These are phyloP conservation scores for Bipolaris victoriae DNA, from an alignment of 2,329 filamentous ascomycete species.

Conservation along the genomic window DNA sequence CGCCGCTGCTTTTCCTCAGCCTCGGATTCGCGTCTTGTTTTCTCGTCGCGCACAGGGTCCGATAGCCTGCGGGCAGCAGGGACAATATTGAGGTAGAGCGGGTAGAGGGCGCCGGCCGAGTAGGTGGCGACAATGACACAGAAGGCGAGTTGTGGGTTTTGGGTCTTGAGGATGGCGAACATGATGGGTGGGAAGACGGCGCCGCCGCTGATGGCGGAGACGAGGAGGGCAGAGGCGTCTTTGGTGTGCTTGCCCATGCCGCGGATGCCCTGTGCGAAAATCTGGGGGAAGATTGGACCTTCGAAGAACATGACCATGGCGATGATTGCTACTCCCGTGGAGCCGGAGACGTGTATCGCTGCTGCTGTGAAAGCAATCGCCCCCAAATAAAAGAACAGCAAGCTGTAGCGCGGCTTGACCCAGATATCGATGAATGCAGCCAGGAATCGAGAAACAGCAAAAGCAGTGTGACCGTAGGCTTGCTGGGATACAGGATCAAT, in stretches of 20 bases:
- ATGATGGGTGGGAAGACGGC: constrained; percentile 63
- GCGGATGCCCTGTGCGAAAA: constrained; percentile 64
- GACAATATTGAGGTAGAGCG: constrained; percentile 60
- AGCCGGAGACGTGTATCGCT: constrained; percentile 54
- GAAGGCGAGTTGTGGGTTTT: constrained; percentile 57
- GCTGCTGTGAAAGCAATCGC: constrained; percentile 60
- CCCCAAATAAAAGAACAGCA: constrained; percentile 60
- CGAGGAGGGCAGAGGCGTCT: constrained; percentile 60
- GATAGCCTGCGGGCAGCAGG: constrained; percentile 58
- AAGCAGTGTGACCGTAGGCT: constrained; percentile 63
- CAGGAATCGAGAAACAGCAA: constrained; percentile 64
- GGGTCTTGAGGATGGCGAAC: constrained; percentile 51
- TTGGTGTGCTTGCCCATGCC: constrained; percentile 66
- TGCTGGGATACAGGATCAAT: constrained; percentile 52
- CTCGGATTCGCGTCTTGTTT: constrained; percentile 34
- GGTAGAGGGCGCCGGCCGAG: constrained; percentile 58
- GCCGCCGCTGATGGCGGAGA: constrained; percentile 62
- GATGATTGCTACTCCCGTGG: constrained; percentile 55
- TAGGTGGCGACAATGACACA: constrained; percentile 61
- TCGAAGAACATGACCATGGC: constrained; percentile 65
- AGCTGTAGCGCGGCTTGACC: constrained; percentile 64
- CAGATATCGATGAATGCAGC: constrained; percentile 60
- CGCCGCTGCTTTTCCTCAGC: constrained; percentile 29
- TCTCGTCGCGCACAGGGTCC: constrained; percentile 53
- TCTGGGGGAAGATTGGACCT: constrained; percentile 64